Conservation (phyloP, 2,329 filamentous ascomycete species). For the Colletotrichum sp. region DNA sequence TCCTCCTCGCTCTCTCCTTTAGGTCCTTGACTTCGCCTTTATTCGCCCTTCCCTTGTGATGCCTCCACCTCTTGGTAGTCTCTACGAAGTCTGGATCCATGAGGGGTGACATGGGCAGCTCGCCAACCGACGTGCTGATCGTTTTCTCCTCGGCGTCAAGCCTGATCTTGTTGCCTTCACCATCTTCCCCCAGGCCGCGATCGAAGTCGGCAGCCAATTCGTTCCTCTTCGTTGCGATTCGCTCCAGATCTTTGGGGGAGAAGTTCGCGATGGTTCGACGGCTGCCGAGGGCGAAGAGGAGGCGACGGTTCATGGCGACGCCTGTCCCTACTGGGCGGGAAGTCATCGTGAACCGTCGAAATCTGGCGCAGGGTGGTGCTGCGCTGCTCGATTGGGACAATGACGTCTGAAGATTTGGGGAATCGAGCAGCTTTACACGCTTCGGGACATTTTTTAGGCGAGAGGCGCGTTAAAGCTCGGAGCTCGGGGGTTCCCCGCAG, state of each 20-base stretch:
- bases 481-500: constrained; percentile 1
- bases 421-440: constrained; percentile 8
- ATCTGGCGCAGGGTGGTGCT: not conserved
- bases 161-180: constrained; percentile 31
- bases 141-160: constrained; percentile 47
- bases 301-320: not conserved
- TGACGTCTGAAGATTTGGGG: not conserved
- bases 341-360: not conserved
- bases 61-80: constrained; percentile 47
- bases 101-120: constrained; percentile 59
- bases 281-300: not conserved
- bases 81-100: constrained; percentile 57
- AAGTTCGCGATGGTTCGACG: not conserved
- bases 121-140: constrained; percentile 48
- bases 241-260: not conserved
- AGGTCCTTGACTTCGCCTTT: constrained; percentile 8
- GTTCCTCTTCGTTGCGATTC: not conserved
- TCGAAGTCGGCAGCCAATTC: constrained; percentile 29
- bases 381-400: not conserved
- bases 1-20: constrained; percentile 56
- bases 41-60: constrained; percentile 35
- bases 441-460: constrained; percentile 20
- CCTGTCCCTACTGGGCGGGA: not conserved
- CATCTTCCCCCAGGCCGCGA: constrained; percentile 33
- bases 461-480: constrained; percentile 4